Evolutionary conservation across 2,329 filamentous ascomycete genomes (phyloP).

Genomic region (Fusarium sp.): DNA sequence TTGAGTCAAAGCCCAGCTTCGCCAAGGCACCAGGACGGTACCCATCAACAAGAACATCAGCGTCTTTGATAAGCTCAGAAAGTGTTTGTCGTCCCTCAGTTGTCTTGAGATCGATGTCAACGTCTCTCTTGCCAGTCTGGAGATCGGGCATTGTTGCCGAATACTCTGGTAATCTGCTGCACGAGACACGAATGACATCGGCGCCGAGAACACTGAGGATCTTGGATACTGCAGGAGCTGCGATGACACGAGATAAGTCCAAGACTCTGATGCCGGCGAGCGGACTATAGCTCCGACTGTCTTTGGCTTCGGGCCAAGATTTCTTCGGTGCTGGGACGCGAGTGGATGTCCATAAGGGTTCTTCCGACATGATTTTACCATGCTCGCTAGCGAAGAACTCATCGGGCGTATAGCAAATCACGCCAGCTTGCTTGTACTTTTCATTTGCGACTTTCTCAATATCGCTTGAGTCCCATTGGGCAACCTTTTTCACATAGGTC

Average conservation of each 20-base stretch:
- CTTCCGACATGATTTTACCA: background rate
- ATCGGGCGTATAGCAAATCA: background rate
- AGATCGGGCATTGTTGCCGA: background rate
- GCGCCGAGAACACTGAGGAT: background rate
- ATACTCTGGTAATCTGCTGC: background rate
- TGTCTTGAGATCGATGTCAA: background rate
- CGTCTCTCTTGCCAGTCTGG: background rate
- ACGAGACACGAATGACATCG: background rate
- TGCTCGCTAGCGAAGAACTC: background rate
- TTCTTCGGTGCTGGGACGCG: background rate
- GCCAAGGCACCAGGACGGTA: background rate
- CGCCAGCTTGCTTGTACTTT: background rate
- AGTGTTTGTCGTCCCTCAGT: background rate
- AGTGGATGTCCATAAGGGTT: background rate
- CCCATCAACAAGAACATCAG: background rate
- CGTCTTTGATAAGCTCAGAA: background rate
- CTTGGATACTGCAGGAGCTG: background rate
- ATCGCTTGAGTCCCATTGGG: background rate
- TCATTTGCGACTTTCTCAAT: background rate
- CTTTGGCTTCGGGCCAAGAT: background rate
- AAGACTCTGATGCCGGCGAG: background rate
- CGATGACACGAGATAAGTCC: background rate
- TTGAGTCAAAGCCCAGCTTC: background rate
- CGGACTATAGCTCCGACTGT: background rate
- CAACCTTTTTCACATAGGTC: background rate